Evolutionary conservation across 75 land plant species (phyloP).

Genomic region (Azolla pinnata): DNA sequence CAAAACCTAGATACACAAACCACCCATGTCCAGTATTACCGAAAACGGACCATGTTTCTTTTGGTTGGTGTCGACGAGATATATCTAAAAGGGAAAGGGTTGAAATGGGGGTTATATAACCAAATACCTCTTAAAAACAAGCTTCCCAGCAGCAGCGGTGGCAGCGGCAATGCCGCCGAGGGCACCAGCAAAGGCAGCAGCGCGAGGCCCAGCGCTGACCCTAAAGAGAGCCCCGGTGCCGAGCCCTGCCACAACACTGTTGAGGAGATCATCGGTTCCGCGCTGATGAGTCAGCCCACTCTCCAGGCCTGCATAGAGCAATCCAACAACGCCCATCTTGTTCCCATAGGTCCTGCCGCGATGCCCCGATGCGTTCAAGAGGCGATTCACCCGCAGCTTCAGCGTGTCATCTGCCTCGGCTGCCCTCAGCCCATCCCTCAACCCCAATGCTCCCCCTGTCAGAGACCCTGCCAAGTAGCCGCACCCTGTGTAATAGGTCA

Average conservation of each 20-base stretch:
- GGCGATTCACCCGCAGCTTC: conserved; percentile 61
- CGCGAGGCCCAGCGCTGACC: conserved; percentile 69
- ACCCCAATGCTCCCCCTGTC: conserved; percentile 54
- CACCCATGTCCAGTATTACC: no score
- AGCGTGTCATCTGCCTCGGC: conserved; percentile 57
- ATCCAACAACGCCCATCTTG: conserved; percentile 59
- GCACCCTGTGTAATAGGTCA: conserved; percentile 69
- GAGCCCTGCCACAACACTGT: conserved; percentile 61
- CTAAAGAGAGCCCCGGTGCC: conserved; percentile 68
- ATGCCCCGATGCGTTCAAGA: conserved; percentile 64
- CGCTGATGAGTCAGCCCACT: conserved; percentile 37
- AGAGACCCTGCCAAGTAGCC: conserved; percentile 60
- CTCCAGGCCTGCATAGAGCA: conserved; percentile 75
- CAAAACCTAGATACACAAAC: no score
- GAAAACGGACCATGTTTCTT: no score
- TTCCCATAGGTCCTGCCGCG: conserved; percentile 56
- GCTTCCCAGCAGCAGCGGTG: conserved; percentile 55
- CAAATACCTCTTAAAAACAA: conserved; percentile 51
- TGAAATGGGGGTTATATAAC: no score
- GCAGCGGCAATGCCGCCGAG: conserved; percentile 68
- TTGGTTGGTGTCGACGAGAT: no score
- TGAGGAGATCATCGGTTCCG: conserved; percentile 55
- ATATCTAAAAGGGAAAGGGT: no score
- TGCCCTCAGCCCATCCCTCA: conserved; percentile 39
- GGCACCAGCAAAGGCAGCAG: conserved; percentile 85